These are phyloP conservation scores for Acer saccharum DNA, from an alignment of 345 rosid species.

Conservation along the genomic window DNA sequence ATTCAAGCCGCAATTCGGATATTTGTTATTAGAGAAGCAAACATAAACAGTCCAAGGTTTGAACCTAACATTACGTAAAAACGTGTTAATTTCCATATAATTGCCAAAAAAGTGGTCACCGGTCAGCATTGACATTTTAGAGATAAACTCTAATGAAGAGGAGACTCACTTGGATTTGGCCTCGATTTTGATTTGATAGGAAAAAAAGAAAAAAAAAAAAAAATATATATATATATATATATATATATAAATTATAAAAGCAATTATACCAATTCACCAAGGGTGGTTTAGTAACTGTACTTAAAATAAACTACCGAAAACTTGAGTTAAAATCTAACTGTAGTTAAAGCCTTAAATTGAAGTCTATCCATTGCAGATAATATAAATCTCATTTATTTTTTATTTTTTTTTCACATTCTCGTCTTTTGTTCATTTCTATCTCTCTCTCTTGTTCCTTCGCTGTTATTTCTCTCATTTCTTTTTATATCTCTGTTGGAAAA, in stretches of 20 bases:
- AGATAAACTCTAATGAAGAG: neutral
- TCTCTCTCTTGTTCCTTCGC: neutral
- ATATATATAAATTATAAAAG: neutral
- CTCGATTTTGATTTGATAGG: slow-evolving; percentile 3
- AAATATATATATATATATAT: too few relatives aligned
- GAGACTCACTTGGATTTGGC: neutral
- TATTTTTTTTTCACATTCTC: too few relatives aligned
- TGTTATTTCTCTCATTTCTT: too few relatives aligned
- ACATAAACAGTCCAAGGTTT: neutral
- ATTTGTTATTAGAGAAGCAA: neutral
- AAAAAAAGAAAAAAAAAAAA: neutral
- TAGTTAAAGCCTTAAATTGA: slow-evolving; percentile 8
- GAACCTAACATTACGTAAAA: neutral
- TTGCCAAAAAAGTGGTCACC: neutral
- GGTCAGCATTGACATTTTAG: neutral
- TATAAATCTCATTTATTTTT: slow-evolving; percentile 4
- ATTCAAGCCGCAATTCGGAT: too few relatives aligned
- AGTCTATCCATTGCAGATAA: slow-evolving; percentile 13
- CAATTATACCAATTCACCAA: neutral
- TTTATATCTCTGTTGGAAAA: neutral
- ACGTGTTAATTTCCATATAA: neutral
- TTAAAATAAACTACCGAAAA: neutral
- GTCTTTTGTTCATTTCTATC: neutral
- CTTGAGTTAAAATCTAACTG: slow-evolving; percentile 36
- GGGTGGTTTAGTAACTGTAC: slow-evolving; percentile 22